phyloP scores from a whole-genome alignment of 2,329 filamentous ascomycete genomes.

The Moelleriella libera region DNA sequence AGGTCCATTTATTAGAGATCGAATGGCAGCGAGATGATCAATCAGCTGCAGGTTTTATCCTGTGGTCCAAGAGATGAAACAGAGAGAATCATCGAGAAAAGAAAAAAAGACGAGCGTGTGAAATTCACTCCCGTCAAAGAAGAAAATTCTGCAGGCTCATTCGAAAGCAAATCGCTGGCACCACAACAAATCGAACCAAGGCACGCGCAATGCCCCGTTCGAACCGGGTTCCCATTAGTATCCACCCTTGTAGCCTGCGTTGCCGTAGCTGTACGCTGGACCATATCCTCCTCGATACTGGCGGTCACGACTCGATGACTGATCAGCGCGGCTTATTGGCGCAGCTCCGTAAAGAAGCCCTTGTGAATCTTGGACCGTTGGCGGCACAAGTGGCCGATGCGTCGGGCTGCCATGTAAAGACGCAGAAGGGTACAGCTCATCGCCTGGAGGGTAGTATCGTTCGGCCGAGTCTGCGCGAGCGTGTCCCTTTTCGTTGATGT shows the following conservation, averaged over 20 bases:
- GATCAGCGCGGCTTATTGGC: slow-evolving; percentile 19
- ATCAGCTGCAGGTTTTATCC: no score
- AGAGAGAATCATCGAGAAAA: no score
- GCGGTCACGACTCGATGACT: not conserved
- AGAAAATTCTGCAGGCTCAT: no score
- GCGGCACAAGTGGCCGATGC: slow-evolving; percentile 24
- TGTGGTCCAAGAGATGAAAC: no score
- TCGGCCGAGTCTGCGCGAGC: slow-evolving; percentile 18
- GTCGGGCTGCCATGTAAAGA: slow-evolving; percentile 12
- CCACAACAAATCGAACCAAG: no score
- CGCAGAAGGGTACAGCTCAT: slow-evolving; percentile 8
- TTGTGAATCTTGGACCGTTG: slow-evolving; percentile 18
- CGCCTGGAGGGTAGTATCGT: slow-evolving; percentile 12
- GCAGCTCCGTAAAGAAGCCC: slow-evolving; percentile 25
- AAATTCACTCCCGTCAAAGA: no score
- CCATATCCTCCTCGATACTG: slow-evolving; percentile 5
- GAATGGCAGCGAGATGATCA: no score
- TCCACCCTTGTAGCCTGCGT: slow-evolving; percentile 8
- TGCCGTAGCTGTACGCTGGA: slow-evolving; percentile 8
- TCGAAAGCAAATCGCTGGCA: no score
- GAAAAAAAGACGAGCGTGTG: no score
- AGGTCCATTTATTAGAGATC: no score
- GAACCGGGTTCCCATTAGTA: not conserved
- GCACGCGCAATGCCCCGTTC: not conserved
- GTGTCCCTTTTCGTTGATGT: slow-evolving; percentile 19